Conservation (phyloP, 108 stramenopile genomes). For the Nitzschia putrida region DNA sequence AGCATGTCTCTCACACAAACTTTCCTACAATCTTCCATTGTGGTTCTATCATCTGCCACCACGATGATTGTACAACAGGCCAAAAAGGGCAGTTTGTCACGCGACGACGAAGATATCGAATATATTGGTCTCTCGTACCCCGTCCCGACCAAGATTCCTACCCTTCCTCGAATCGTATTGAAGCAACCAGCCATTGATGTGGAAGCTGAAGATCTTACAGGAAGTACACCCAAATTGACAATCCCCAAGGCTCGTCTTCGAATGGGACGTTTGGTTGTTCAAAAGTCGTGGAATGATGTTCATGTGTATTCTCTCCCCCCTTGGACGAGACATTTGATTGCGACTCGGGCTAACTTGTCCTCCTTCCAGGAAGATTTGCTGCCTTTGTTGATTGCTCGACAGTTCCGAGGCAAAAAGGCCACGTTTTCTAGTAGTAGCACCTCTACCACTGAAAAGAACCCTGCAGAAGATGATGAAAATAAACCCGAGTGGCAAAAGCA, state of each 20-base stretch:
- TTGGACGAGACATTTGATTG: slow-evolving; percentile 70
- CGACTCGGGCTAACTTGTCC: slow-evolving; percentile 39
- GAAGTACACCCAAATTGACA: slow-evolving; percentile 69
- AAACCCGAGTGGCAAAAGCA: slow-evolving; percentile 9
- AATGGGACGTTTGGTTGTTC: slow-evolving; percentile 34
- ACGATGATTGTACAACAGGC: slow-evolving; percentile 31
- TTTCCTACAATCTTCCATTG: slow-evolving; percentile 5
- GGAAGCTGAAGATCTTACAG: slow-evolving; percentile 72
- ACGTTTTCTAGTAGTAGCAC: slow-evolving; percentile 53
- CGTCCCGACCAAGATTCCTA: slow-evolving; percentile 17
- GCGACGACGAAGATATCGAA: slow-evolving; percentile 86
- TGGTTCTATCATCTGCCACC: not conserved
- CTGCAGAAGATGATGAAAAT: slow-evolving; percentile 22
- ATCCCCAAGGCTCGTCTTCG: slow-evolving; percentile 63
- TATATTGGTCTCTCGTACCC: slow-evolving; percentile 70
- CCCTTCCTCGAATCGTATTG: slow-evolving; percentile 59
- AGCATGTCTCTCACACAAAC: not conserved
- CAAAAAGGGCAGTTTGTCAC: slow-evolving; percentile 65
- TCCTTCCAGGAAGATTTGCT: slow-evolving; percentile 68
- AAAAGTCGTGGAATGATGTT: slow-evolving; percentile 65
- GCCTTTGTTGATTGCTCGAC: slow-evolving; percentile 72
- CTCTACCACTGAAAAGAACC: slow-evolving; percentile 14
- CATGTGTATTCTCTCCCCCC: slow-evolving; percentile 82
- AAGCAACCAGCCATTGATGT: slow-evolving; percentile 76
- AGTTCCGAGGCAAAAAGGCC: slow-evolving; percentile 67